Base-by-base conservation (phyloP, 768 basidiomycete species). In the Leccinum fibrillosum region DNA sequence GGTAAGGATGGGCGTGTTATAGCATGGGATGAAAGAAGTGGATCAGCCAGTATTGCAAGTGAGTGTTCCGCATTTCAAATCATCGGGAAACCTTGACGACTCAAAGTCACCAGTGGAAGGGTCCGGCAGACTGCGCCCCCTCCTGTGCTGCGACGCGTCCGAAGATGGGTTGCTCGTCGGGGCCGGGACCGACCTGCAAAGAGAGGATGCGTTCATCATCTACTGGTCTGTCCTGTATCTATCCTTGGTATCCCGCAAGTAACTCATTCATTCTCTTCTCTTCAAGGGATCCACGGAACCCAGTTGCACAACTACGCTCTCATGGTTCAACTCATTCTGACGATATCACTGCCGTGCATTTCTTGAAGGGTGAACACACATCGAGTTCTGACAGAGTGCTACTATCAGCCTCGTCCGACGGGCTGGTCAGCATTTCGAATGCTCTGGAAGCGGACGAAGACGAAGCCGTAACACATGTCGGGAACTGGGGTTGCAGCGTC, bases 251-350 rank as follows among this genome's bases (percentile, higher is more conserved):
- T 51, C 39, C 25, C 64, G 56, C 42, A 39, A 47, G n/a, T 50
- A 25, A 3, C 23, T 56, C 12, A 53, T n/a, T n/a, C n/a, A 49
- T 48, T 57, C 53, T 28, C 49, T 25, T 25, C 8, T 23, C 39
- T 55, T 52, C 49, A 66, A 94, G 92, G 92, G 94, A 98, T 70
- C 88, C 88, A 19, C 84, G 94, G n/a, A 83, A 85, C 54, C 85
- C 92, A 10, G 78, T 77, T 2, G 78, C 81, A 1, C 89, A 88
- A 4, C 68, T 92, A 2, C 84, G 90, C 32, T 78, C 76, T n/a
- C 94, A 97, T 72, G 76, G 83, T 4, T 91, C 89, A 3, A 93
- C 92, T 0, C 94, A 98, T 67, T 95, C 94, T 3, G 94, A 98
- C 72, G 94, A 98, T 67, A 84, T 98, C 56, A 96, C 94, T 0